Evolutionary conservation across 768 basidiomycete genomes (phyloP).

Genomic region (Lactarius indigo): DNA sequence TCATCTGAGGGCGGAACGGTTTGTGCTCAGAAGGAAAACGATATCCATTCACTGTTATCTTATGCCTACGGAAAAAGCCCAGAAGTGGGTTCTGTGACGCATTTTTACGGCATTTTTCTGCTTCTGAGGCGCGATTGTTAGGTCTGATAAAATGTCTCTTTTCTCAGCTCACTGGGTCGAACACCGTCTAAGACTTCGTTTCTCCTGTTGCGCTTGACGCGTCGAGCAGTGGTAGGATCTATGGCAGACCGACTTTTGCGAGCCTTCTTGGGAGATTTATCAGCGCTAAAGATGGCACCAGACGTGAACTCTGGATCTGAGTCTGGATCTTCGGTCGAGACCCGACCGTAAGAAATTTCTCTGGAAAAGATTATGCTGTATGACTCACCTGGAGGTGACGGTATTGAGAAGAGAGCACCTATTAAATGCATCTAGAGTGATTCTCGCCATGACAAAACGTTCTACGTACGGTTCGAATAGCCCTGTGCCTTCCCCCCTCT

Average conservation of each 20-base stretch:
- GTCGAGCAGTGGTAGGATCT: neutral
- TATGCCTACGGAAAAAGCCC: slow-evolving; percentile 29
- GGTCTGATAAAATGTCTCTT: neutral
- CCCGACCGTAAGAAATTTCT: neutral
- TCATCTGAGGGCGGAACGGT: slow-evolving; percentile 21
- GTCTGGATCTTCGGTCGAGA: slow-evolving; percentile 36
- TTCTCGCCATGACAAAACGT: neutral
- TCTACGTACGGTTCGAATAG: slow-evolving; percentile 15
- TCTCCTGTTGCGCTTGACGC: slow-evolving; percentile 11
- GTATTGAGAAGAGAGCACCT: slow-evolving; percentile 30
- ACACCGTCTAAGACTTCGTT: neutral
- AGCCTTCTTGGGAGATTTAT: slow-evolving; percentile 32
- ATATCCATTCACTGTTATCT: slow-evolving; percentile 9
- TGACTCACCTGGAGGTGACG: slow-evolving; percentile 36
- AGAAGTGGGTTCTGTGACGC: slow-evolving; percentile 27
- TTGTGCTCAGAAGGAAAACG: neutral
- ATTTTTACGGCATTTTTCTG: slow-evolving; percentile 13
- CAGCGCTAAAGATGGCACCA: slow-evolving; percentile 35
- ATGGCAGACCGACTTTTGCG: slow-evolving; percentile 23
- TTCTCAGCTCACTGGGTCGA: slow-evolving; percentile 24
- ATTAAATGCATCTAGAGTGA: neutral
- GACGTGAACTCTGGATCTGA: slow-evolving; percentile 51
- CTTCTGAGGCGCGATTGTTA: neutral
- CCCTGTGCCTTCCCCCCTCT: slow-evolving; percentile 1
- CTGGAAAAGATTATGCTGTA: neutral